phyloP scores from a whole-genome alignment of 768 basidiomycete genomes.

The Boletus coccyginus region DNA sequence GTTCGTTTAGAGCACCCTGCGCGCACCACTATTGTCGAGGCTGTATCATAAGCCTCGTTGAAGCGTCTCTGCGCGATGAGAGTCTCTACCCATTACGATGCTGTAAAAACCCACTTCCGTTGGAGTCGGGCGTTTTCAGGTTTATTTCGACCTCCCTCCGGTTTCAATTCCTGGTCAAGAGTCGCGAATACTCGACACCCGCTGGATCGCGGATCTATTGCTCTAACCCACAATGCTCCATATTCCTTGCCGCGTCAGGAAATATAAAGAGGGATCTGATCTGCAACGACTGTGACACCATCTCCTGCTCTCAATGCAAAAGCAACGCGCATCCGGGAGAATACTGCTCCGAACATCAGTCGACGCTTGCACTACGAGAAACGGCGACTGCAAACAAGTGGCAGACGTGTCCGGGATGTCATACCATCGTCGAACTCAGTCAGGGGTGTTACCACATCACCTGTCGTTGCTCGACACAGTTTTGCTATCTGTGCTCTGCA shows the following conservation, averaged over 20 bases:
- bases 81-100: slow-evolving; percentile 51
- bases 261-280: slow-evolving; percentile 13
- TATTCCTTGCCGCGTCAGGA: slow-evolving; percentile 46
- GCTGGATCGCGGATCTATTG: slow-evolving; percentile 48
- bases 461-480: slow-evolving; percentile 47
- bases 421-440: slow-evolving; percentile 52
- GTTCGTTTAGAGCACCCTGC: slow-evolving; percentile 42
- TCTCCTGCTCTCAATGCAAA: slow-evolving; percentile 51
- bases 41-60: slow-evolving; percentile 44
- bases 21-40: slow-evolving; percentile 44
- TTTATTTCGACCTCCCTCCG: slow-evolving; percentile 31
- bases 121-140: slow-evolving; percentile 18
- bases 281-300: slow-evolving; percentile 41
- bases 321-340: slow-evolving; percentile 39
- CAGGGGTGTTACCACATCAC: slow-evolving; percentile 66
- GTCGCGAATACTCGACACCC: slow-evolving; percentile 44
- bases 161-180: slow-evolving; percentile 39
- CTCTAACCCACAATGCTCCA: slow-evolving; percentile 47
- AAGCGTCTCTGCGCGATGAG: slow-evolving; percentile 46
- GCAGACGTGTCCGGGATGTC: slow-evolving; percentile 65
- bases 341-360: slow-evolving; percentile 43
- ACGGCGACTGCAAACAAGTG: slow-evolving; percentile 47
- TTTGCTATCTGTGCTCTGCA: slow-evolving; percentile 64
- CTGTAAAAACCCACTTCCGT: slow-evolving; percentile 39
- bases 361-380: slow-evolving; percentile 40